Evolutionary conservation across 768 basidiomycete genomes (phyloP).

Genomic region (Phlebiopsis gigantea): DNA sequence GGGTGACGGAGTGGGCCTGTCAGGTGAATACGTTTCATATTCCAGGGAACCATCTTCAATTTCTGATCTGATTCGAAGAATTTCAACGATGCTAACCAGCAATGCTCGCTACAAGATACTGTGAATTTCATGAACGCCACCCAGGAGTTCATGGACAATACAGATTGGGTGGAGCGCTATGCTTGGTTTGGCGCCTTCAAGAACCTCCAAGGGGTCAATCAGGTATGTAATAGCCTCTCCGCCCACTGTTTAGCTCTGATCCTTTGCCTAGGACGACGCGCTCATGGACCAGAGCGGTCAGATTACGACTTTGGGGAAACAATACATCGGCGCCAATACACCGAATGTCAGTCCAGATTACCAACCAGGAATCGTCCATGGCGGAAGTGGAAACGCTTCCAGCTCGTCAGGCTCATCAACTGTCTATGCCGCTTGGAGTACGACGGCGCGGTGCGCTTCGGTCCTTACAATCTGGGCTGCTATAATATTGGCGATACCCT

Average conservation of each 20-base stretch:
- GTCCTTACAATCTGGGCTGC: not conserved
- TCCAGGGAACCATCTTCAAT: not conserved
- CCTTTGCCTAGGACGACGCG: slow-evolving; percentile 32
- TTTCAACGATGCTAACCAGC: slow-evolving; percentile 31
- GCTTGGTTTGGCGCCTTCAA: slow-evolving; percentile 58
- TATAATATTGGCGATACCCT: not conserved
- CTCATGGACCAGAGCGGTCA: slow-evolving; percentile 37
- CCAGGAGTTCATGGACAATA: slow-evolving; percentile 47
- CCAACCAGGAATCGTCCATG: slow-evolving; percentile 20
- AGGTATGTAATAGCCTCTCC: slow-evolving; percentile 25
- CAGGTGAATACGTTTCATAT: slow-evolving; percentile 21
- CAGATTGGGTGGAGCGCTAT: slow-evolving; percentile 52
- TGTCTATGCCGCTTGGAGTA: not conserved
- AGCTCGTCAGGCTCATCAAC: not conserved
- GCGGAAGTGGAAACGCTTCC: slow-evolving; percentile 13
- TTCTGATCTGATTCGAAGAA: slow-evolving; percentile 25
- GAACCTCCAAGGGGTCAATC: slow-evolving; percentile 43
- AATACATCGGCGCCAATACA: slow-evolving; percentile 36
- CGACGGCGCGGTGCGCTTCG: not conserved
- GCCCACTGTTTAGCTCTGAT: not conserved
- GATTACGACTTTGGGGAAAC: slow-evolving; percentile 42
- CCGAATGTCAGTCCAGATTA: slow-evolving; percentile 17
- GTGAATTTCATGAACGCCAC: slow-evolving; percentile 45
- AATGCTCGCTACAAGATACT: slow-evolving; percentile 43
- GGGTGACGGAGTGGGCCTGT: slow-evolving; percentile 61